Percentiles rank a stretch among this genome's conserved stretches.
Evolutionary conservation across 163 green algal genomes (phyloP).

Genomic region (Prototheca wickerhamii): DNA sequence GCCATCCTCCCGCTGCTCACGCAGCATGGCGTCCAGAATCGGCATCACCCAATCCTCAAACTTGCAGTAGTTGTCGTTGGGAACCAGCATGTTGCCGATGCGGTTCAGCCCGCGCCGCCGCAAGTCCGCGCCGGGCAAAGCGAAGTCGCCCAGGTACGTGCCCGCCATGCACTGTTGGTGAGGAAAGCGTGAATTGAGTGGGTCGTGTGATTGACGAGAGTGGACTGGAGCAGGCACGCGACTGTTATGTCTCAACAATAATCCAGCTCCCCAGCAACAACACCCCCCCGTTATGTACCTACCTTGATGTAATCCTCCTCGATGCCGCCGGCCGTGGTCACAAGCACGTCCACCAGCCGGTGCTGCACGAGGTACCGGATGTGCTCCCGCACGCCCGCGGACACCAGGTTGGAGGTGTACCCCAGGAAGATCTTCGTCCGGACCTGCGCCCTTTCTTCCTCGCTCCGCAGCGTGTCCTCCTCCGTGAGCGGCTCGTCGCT

Average conservation of each 20-base stretch:
- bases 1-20: constrained; percentile 74
- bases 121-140: constrained; percentile 75
- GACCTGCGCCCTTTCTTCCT: background rate
- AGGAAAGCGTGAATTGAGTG: background rate
- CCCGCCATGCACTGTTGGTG: constrained; percentile 68
- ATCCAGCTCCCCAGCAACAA: background rate
- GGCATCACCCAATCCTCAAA: constrained; percentile 99
- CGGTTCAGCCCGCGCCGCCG: constrained; percentile 83
- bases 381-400: constrained; percentile 62
- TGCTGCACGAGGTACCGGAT: constrained; percentile 78
- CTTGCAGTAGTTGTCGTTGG: constrained; percentile 97
- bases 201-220: background rate
- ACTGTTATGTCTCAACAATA: background rate
- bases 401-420: constrained; percentile 87
- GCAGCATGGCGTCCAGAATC: constrained; percentile 83
- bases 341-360: constrained; percentile 89
- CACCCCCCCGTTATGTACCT: background rate
- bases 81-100: constrained; percentile 98
- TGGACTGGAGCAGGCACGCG: background rate
- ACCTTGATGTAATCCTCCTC: constrained; percentile 99
- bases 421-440: constrained; percentile 92
- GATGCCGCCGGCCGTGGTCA: constrained; percentile 91
- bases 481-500: constrained; percentile 47
- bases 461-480: background rate
- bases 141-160: constrained; percentile 93